Conservation (phyloP, 2,329 filamentous ascomycete species). For the Colletotrichum somersetense region DNA sequence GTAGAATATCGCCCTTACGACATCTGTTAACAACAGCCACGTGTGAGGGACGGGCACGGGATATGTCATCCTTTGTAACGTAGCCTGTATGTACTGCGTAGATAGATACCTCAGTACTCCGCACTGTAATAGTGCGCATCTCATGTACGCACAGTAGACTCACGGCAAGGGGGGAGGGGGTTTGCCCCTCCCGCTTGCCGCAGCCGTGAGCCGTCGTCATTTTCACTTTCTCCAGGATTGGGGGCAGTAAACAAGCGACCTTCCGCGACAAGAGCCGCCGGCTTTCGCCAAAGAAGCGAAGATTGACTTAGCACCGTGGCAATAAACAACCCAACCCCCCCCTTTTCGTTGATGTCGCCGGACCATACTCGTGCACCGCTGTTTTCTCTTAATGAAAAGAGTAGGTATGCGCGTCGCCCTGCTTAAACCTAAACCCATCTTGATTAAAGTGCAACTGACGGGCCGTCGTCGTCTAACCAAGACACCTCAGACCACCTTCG, state of each 20-base stretch:
- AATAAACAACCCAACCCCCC: no score
- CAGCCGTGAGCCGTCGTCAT: conserved; percentile 33
- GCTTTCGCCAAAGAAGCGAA: conserved; percentile 32
- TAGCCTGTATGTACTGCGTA: no score
- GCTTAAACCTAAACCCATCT: neutral
- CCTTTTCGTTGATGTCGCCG: conserved; percentile 13
- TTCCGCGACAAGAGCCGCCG: conserved; percentile 39
- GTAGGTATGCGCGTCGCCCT: conserved; percentile 20
- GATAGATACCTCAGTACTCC: no score
- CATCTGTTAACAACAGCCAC: neutral
- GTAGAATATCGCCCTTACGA: neutral
- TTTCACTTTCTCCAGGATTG: conserved; percentile 33
- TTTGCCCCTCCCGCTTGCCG: conserved; percentile 40
- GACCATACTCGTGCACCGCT: conserved; percentile 6
- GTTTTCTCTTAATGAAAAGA: neutral
- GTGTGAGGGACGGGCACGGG: neutral
- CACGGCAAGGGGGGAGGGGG: conserved; percentile 42
- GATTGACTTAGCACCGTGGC: neutral
- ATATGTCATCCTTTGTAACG: neutral
- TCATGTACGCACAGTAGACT: conserved; percentile 26
- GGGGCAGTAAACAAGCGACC: conserved; percentile 44
- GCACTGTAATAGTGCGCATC: neutral
- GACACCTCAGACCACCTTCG: conserved; percentile 24
- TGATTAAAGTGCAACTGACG: conserved; percentile 25
- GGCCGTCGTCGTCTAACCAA: conserved; percentile 24